Percentiles rank a stretch among this genome's conserved stretches.
phyloP scores from a whole-genome alignment of 306 rosid species.

The Quercus gilva region DNA sequence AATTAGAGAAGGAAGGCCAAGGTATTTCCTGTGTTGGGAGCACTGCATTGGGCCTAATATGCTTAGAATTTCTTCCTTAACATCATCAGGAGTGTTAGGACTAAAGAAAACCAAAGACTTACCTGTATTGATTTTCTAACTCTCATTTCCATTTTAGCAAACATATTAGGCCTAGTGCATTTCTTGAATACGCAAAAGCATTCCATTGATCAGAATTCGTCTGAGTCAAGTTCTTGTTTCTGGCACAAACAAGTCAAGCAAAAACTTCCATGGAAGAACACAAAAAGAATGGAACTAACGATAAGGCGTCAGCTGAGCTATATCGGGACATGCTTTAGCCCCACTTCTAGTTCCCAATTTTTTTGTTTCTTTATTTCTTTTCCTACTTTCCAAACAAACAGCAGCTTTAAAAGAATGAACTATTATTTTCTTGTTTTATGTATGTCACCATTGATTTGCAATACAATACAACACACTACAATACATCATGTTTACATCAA shows the following conservation, averaged over 20 bases:
- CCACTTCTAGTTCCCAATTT: background rate
- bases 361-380: background rate
- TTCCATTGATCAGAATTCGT: background rate
- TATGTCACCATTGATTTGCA: conserved; percentile 21
- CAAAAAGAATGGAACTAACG: conserved; percentile 28
- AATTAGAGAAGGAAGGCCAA: too few relatives aligned
- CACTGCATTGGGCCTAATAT: too few relatives aligned
- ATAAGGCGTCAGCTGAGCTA: conserved; percentile 18
- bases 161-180: background rate
- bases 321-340: conserved; percentile 15
- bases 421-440: conserved; percentile 6
- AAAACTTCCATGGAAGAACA: conserved; percentile 21
- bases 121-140: too few relatives aligned
- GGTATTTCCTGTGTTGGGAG: too few relatives aligned
- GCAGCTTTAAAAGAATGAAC: conserved; percentile 28
- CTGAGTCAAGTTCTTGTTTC: background rate
- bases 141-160: background rate
- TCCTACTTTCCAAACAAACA: conserved; percentile 18
- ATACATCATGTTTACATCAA: conserved; percentile 46
- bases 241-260: conserved; percentile 16
- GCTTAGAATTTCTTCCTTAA: too few relatives aligned
- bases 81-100: too few relatives aligned
- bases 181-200: background rate
- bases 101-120: too few relatives aligned
- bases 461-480: background rate